Base-by-base conservation (phyloP, 2,329 filamentous ascomycete genomes). In the Penicillium italicum region DNA sequence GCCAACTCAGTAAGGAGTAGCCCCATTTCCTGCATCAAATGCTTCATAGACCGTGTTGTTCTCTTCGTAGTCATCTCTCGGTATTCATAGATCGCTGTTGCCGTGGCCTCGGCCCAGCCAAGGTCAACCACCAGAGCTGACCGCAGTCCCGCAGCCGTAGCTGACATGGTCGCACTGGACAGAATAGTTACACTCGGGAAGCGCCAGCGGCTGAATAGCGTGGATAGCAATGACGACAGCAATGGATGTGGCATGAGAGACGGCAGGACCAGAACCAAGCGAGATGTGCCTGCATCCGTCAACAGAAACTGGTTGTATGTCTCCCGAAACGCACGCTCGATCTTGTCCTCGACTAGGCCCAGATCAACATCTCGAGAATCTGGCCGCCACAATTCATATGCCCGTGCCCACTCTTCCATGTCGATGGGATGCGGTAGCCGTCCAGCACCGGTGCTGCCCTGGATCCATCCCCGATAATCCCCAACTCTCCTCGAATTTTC, bases 61-160 rank as follows among this genome's bases (percentile, higher is more conserved):
- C 90, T 82, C 54, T 80, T 83, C 51, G 84, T 85, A 16, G 81
- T 79, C 1, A 96, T 84, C 70, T 96, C 91, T 51, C 90, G 86
- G 71, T 91, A 96, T 74, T 99, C 94, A 69, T 92, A 97, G 7
- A 97, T 81, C 6, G 87, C 89, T 0, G 91, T 96, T 22, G 95
- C 84, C 0, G 87, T 82, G 0, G 92, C 96, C 73, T 97, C 94
- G 40, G 86, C 82, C 94, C 94, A 99, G 41, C 93, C 94, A 57
- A 99, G 81, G 68, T 99, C 91, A 36, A 99, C 80, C 0, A 97
- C 85, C 40, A 99, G 73, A 1, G 88, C 91, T n/a, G 90, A 90
- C 14, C 94, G 85, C 38, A 96, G 77, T 0, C 94, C 94, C 6
- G 92, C 91, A 8, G 88, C 88, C 3, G 92, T 83, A 7, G 88